Conservation (phyloP, 164 flowering plant species). For the Umbellularia californica region DNA sequence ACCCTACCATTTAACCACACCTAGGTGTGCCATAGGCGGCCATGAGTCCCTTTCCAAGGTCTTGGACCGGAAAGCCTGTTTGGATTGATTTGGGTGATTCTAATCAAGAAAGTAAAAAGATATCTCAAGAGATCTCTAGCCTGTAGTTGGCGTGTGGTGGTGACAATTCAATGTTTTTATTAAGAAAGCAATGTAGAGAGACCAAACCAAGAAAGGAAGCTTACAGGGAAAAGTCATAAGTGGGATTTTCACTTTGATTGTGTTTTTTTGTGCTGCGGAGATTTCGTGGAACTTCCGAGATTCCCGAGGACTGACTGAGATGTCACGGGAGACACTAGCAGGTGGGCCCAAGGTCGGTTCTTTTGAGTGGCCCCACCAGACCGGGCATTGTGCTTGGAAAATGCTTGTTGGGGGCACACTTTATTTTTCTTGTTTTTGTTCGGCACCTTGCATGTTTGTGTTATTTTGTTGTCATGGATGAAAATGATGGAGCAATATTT, state of each 20-base stretch:
- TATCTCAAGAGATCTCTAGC: no score
- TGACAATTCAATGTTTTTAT: no score
- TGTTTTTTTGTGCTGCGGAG: no score
- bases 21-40: background rate
- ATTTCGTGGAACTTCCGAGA: background rate
- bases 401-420: background rate
- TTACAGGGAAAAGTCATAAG: background rate
- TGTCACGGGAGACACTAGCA: background rate
- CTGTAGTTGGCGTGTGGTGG: no score
- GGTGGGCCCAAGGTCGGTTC: slow-evolving; percentile 1
- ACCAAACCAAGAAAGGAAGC: background rate
- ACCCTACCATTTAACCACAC: background rate
- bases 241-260: background rate
- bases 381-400: background rate
- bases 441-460: background rate
- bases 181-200: background rate
- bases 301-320: background rate
- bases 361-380: background rate
- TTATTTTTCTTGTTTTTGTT: no score
- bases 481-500: background rate
- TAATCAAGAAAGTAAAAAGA: background rate
- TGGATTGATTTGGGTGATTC: background rate
- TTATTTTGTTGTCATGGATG: background rate
- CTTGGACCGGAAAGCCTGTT: background rate
- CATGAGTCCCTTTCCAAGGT: background rate